Evolutionary conservation across 2,329 filamentous ascomycete genomes (phyloP).

Genomic region (Neopestalotiopsis sp.): DNA sequence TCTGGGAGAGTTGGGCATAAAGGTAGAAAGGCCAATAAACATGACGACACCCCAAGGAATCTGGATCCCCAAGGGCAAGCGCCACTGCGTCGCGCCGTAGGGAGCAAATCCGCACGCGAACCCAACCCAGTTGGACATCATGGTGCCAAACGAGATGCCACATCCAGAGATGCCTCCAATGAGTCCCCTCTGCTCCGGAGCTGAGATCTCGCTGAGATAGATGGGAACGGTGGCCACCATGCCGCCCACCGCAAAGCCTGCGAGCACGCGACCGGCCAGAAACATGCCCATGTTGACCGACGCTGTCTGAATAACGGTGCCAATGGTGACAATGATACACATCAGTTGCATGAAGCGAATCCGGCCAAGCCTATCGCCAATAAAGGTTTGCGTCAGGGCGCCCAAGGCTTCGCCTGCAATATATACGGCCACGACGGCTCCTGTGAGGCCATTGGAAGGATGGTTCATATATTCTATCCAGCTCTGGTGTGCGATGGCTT

Average conservation of each 20-base stretch:
- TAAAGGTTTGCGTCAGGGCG: conserved; percentile 56
- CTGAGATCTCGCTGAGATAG: conserved; percentile 60
- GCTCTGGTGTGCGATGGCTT: conserved; percentile 63
- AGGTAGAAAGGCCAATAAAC: conserved; percentile 57
- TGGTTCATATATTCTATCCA: conserved; percentile 65
- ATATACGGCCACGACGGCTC: conserved; percentile 61
- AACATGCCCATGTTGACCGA: conserved; percentile 61
- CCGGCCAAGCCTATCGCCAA: conserved; percentile 59
- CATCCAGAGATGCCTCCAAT: conserved; percentile 60
- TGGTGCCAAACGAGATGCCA: conserved; percentile 60
- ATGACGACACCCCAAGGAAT: conserved; percentile 62
- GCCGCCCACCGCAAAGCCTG: conserved; percentile 50
- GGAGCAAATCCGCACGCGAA: conserved; percentile 59
- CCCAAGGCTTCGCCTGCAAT: conserved; percentile 65
- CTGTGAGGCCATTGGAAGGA: conserved; percentile 60
- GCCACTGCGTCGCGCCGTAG: conserved; percentile 59
- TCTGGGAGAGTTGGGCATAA: conserved; percentile 62
- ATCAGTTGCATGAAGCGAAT: conserved; percentile 60
- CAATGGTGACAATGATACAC: conserved; percentile 60
- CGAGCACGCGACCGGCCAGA: conserved; percentile 52
- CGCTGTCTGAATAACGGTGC: conserved; percentile 58
- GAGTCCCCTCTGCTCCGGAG: conserved; percentile 53
- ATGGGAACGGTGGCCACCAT: conserved; percentile 59
- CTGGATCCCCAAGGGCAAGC: conserved; percentile 59
- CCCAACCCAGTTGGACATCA: conserved; percentile 63